phyloP scores from a whole-genome alignment of 768 basidiomycete genomes.

The Pisolithus orientalis region DNA sequence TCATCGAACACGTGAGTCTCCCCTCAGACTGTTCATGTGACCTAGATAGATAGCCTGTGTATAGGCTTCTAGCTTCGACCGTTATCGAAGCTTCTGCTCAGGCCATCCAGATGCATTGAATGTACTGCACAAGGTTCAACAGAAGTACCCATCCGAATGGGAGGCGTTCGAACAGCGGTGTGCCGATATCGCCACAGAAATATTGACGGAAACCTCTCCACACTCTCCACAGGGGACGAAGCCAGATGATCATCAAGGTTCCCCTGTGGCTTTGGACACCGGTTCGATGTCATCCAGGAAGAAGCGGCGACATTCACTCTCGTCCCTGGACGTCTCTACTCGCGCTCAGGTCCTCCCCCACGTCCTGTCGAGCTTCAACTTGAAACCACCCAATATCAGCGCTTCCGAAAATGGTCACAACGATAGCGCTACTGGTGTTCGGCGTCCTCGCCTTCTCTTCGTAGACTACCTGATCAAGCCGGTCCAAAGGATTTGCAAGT shows the following conservation, averaged over 20 bases:
- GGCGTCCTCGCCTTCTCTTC: constrained; percentile 48
- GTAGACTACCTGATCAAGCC: constrained; percentile 95
- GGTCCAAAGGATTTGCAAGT: constrained; percentile 93
- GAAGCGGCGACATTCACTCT: constrained; percentile 38
- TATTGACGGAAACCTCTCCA: constrained; percentile 19
- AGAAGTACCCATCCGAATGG: constrained; percentile 69
- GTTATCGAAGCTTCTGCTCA: constrained; percentile 84
- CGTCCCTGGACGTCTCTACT: constrained; percentile 43
- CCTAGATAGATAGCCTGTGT: constrained; percentile 4
- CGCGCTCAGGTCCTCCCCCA: constrained; percentile 29
- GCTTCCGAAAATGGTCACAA: constrained; percentile 27
- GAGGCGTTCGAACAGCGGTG: constrained; percentile 80
- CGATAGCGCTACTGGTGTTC: constrained; percentile 20
- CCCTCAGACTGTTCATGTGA: not conserved
- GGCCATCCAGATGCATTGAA: constrained; percentile 80
- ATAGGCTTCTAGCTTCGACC: constrained; percentile 67
- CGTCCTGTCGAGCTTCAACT: constrained; percentile 25
- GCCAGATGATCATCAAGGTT: constrained; percentile 2
- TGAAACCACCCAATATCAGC: constrained; percentile 28
- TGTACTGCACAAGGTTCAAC: constrained; percentile 58
- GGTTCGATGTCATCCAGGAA: constrained; percentile 29
- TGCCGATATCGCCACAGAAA: constrained; percentile 42
- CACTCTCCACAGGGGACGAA: constrained; percentile 6
- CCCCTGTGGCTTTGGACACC: constrained; percentile 4
- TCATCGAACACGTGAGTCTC: constrained; percentile 46